Percentiles rank a stretch among this genome's conserved stretches.
phyloP scores from a whole-genome alignment of 768 basidiomycete genomes.

The Trametes elegans region DNA sequence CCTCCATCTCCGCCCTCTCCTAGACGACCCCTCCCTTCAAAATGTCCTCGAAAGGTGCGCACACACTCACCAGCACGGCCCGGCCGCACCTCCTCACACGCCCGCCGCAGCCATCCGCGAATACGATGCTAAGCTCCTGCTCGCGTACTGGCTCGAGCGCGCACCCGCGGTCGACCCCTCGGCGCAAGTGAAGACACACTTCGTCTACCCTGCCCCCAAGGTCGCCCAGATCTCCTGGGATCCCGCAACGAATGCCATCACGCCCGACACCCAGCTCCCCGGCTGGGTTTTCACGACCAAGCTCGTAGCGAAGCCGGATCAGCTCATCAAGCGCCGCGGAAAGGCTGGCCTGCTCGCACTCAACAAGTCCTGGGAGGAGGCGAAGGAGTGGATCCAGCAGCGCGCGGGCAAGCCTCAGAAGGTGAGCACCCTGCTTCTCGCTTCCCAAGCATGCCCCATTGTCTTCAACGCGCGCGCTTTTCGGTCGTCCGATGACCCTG shows the following conservation, averaged over 20 bases:
- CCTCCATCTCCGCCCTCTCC: slow-evolving; percentile 8
- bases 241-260: slow-evolving; percentile 58
- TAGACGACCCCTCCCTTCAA: slow-evolving; percentile 12
- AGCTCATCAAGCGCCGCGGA: slow-evolving; percentile 98
- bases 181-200: slow-evolving; percentile 50
- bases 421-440: slow-evolving; percentile 45
- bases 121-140: slow-evolving; percentile 97
- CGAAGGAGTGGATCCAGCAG: slow-evolving; percentile 82
- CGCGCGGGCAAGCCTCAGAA: slow-evolving; percentile 92
- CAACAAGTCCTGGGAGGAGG: slow-evolving; percentile 91
- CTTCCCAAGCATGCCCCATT: background rate
- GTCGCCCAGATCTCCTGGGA: slow-evolving; percentile 93
- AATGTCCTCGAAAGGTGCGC: slow-evolving; percentile 33
- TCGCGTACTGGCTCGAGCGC: slow-evolving; percentile 96
- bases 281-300: slow-evolving; percentile 81
- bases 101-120: slow-evolving; percentile 73
- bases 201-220: slow-evolving; percentile 62
- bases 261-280: slow-evolving; percentile 60
- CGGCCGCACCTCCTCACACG: background rate
- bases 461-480: background rate
- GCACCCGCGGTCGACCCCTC: slow-evolving; percentile 77
- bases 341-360: slow-evolving; percentile 94
- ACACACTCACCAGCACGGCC: background rate
- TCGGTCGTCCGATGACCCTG: background rate
- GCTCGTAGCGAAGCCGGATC: slow-evolving; percentile 96